Evolutionary conservation across 2,329 filamentous ascomycete genomes (phyloP), one percentile per base, ranked within the genome.

Genomic region (Emmonsiellopsis sp.): DNA sequence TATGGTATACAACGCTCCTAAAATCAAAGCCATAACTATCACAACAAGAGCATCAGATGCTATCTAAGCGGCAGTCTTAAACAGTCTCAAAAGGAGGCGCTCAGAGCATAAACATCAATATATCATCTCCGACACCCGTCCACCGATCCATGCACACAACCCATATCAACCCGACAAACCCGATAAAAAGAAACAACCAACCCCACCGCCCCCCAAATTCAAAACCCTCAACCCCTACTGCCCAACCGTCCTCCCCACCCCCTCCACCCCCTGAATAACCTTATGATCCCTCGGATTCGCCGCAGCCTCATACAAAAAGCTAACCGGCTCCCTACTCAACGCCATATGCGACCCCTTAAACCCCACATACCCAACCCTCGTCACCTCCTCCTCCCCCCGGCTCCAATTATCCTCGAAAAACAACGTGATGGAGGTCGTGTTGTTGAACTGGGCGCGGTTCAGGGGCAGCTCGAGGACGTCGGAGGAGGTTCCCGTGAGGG

Each of bases 291-390:
- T 81, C 10, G 92, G 93, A 69, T 96, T 95, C 37, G 93, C 86
- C 30, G 92, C 92, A 15, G 90, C 87, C 78, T 98, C 93, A 70
- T 97, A 98, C 56, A 95, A 64, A 62, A 97, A 92, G 61, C 86
- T 89, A 6, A 86, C 76, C 1, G 93, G 90, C 66, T 92, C 89
- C 53, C 86, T 79, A 46, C 86, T 93, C 64, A 95, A 71, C 67
- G 84, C 83, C 81, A 93, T 93, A 79, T 89, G 97, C 71, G 95
- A 89, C 26, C 93, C 93, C 72, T 89, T 91, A 76, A 98, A 97
- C 1, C 88, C 93, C 54, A 97, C 59, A 72, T 96, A 98, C 57
- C 78, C 84, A 1, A 97, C 69, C 48, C 83, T 79, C 44, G 88
- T 92, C 53, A 86, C 83, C 53, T 94, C 88, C 65, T 91, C 88